These are phyloP conservation scores for Capsicum rhomboideum DNA, from an alignment of 257 asterid genomes.

Conservation along the genomic window DNA sequence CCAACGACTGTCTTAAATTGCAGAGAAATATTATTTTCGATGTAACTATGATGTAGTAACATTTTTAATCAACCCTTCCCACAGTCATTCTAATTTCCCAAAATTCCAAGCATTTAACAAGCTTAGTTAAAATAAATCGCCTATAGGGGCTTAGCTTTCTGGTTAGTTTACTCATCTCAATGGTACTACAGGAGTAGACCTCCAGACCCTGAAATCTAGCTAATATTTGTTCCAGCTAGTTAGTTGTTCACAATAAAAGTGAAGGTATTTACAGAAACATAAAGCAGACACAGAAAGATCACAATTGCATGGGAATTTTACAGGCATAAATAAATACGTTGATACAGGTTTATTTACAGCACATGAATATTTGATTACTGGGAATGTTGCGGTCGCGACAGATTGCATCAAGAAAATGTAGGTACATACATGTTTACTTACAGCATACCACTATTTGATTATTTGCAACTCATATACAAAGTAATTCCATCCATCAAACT, in stretches of 20 bases:
- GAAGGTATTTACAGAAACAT: not conserved
- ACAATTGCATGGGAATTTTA: not conserved
- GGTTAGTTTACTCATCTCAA: not conserved
- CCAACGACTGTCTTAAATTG: not conserved
- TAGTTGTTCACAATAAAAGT: not conserved
- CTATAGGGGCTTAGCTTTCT: not conserved
- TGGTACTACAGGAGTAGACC: not conserved
- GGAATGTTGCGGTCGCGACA: not conserved
- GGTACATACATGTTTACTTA: not conserved
- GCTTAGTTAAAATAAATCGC: not conserved
- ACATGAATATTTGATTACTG: not conserved
- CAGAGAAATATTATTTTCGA: not conserved
- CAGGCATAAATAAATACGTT: not conserved
- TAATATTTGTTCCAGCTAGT: not conserved
- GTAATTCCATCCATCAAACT: not conserved
- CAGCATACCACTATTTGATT: not conserved
- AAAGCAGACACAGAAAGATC: not conserved
- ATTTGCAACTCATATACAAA: not conserved
- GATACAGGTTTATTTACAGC: not conserved
- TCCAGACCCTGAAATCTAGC: not conserved
- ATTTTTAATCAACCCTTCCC: not conserved
- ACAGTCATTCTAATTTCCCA: not conserved
- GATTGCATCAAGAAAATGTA: not conserved
- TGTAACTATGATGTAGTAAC: not conserved
- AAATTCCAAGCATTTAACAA: not conserved